Base-by-base conservation (phyloP, 2,329 filamentous ascomycete species). In the Zymoseptoria passerinii region DNA sequence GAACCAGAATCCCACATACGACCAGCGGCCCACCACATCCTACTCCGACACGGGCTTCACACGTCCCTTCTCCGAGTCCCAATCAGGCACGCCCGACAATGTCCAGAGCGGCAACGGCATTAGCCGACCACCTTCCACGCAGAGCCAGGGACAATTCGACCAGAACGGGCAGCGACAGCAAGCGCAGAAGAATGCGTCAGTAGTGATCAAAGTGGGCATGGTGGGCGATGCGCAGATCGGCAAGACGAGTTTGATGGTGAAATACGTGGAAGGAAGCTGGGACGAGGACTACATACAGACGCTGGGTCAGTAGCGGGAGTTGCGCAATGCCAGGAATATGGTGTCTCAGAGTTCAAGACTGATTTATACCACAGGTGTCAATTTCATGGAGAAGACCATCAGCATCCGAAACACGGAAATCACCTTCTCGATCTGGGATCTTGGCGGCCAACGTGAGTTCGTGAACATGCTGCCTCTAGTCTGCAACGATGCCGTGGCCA, bases 351-450 rank as follows among this genome's bases (percentile, higher is more conserved):
- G n/a, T 16, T n/a, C 9, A 29, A 53, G 19, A 54, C 62, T 64
- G 54, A 62, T 54, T 18, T n/a, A 2, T 8, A 48, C 19, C 13
- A 6, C 56, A 87, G 84, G 94, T 66, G 94, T 99, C 76, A 99
- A 99, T 76, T 99, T 99, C 76, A 99, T 99, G 94, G 94, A 99
- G 75, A 99, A 99, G 82, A 99, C 94, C 40, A 99, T 99, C 72
- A 95, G 90, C 63, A 99, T 99, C 75, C 89, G 94, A 62, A 99
- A 99, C 76, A 99, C 94, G 16, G 94, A 99, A 76, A 99, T 99
- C 74, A 99, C 94, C 50, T 99, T 99, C 77, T 96, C 91, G 61
- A 99, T 99, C 72, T 99, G 94, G 94, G 94, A 99, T 79, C 77
- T 99, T 57, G 94, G 94, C 68, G 94, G 94, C 65, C 94, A 99